Evolutionary conservation across 2,329 filamentous ascomycete genomes (phyloP), one percentile per base, ranked within the genome.

Genomic region (Elsinoe perseae): DNA sequence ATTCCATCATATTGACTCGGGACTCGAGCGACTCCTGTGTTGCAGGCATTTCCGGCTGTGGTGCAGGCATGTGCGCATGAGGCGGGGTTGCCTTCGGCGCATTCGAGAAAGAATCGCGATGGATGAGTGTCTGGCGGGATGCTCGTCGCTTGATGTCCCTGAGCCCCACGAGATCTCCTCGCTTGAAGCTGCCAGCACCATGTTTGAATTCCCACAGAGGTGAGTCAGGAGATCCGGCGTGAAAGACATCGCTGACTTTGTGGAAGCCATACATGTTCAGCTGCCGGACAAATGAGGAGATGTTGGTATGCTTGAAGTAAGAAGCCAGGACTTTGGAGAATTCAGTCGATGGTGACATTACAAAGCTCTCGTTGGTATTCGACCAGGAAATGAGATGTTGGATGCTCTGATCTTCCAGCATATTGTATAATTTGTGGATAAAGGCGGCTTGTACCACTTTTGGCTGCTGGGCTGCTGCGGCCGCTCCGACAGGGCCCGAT

Each of bases 211-310:
- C 93, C 93, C 93, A 98, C 27, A 98, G 76, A 0, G 92, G 90
- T 18, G 90, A 90, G 66, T 97, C 93, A 10, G 92, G 90, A 42
- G 87, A 91, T 9, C 89, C 90, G 3, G 90, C 95, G 70, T 97
- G 92, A 68, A 97, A 98, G 20, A 97, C 93, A 70, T 98, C 93
- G 75, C 93, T 96, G 65, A 97, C 93, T 87, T 98, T 98, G 70
- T 98, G 93, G 72, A 98, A 98, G 5, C 93, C 93, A 65, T 98
- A 98, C 93, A 98, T 98, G 69, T 98, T 98, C 52, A 98, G 75
- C 73, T 98, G 93, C 50, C 93, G 84, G 50, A 98, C 93, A 70
- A 98, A 98, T 1, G 93, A 97, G 9, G 93, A 97, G 59, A 97
- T 95, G 68, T 98, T 98, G 64, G 92, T 98, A 70, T 98, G 93